Evolutionary conservation across 371 early-diverging fungal species (phyloP).

Genomic region (Zychaea mexicana): DNA sequence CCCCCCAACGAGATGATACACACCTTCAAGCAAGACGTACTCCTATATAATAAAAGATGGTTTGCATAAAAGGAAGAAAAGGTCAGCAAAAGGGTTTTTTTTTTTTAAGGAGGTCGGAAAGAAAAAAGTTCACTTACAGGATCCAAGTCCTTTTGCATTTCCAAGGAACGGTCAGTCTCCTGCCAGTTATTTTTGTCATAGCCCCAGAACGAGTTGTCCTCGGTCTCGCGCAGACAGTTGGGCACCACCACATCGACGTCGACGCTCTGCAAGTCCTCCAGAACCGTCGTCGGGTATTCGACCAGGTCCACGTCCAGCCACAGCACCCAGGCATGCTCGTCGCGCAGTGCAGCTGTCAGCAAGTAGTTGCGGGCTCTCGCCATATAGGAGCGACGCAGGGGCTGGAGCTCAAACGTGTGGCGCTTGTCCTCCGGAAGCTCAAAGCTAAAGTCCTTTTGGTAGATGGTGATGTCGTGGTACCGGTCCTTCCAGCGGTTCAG

Average conservation of each 20-base stretch:
- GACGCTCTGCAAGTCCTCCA: conserved; percentile 54
- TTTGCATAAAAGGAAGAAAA: conserved; percentile 1
- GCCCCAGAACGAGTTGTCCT: conserved; percentile 46
- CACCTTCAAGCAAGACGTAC: conserved; percentile 43
- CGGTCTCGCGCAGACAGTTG: conserved; percentile 55
- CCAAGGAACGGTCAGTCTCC: conserved; percentile 60
- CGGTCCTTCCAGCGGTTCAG: conserved; percentile 26
- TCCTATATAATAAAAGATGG: conserved; percentile 15
- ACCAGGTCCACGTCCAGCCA: conserved; percentile 67
- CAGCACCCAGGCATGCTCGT: conserved; percentile 61
- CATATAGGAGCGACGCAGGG: conserved; percentile 57
- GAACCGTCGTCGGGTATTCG: conserved; percentile 52
- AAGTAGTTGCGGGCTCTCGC: conserved; percentile 61
- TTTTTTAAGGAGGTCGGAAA: background rate
- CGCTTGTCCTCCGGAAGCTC: conserved; percentile 50
- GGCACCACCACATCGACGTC: conserved; percentile 64
- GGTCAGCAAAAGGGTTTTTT: too few species aligned
- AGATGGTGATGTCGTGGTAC: conserved; percentile 51
- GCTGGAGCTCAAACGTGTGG: conserved; percentile 55
- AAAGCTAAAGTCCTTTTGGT: conserved; percentile 61
- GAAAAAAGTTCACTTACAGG: conserved; percentile 20
- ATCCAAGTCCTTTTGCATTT: conserved; percentile 54
- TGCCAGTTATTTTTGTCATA: conserved; percentile 76
- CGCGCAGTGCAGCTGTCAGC: conserved; percentile 47
- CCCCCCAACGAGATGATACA: background rate